These are phyloP conservation scores for Saccharomycopsis vini DNA, from an alignment of 805 yeast genomes.

Conservation along the genomic window DNA sequence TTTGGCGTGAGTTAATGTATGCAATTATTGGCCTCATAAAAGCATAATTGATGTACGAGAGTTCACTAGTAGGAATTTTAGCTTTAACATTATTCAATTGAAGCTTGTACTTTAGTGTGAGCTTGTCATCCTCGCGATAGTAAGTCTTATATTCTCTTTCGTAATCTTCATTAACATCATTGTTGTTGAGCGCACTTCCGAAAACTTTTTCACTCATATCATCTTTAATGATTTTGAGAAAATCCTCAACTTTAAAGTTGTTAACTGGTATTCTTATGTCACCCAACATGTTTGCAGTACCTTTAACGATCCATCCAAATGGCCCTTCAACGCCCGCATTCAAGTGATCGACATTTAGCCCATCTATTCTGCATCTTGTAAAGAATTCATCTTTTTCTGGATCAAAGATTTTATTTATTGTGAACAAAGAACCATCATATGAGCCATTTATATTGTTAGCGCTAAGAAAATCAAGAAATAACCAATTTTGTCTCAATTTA, in stretches of 20 bases:
- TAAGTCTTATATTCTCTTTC: constrained; percentile 19
- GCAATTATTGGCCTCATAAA: constrained; percentile 91
- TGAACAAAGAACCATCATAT: constrained; percentile 87
- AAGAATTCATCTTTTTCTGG: constrained; percentile 19
- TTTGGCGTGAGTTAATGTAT: constrained; percentile 82
- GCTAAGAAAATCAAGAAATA: constrained; percentile 78
- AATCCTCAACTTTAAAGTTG: constrained; percentile 13
- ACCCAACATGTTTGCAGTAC: constrained; percentile 88
- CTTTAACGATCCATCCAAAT: constrained; percentile 92
- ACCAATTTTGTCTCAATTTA: constrained; percentile 82
- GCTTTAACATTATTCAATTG: constrained; percentile 83
- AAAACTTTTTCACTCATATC: constrained; percentile 27
- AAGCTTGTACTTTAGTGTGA: constrained; percentile 72
- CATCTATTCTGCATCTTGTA: constrained; percentile 70
- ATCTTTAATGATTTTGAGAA: constrained; percentile 19
- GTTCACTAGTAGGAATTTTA: constrained; percentile 76
- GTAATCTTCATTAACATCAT: background rate
- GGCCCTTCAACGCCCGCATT: constrained; percentile 90
- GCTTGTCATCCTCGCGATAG: constrained; percentile 36
- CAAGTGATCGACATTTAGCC: constrained; percentile 77
- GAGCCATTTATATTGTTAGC: constrained; percentile 79
- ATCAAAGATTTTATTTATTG: constrained; percentile 52
- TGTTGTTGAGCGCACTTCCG: constrained; percentile 5
- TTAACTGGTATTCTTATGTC: constrained; percentile 75
- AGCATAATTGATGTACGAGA: constrained; percentile 88